A percentile compares a stretch with the other conserved stretches of the same genome.
phyloP scores from a whole-genome alignment of 116 monocot species.

The Posidonia oceanica region DNA sequence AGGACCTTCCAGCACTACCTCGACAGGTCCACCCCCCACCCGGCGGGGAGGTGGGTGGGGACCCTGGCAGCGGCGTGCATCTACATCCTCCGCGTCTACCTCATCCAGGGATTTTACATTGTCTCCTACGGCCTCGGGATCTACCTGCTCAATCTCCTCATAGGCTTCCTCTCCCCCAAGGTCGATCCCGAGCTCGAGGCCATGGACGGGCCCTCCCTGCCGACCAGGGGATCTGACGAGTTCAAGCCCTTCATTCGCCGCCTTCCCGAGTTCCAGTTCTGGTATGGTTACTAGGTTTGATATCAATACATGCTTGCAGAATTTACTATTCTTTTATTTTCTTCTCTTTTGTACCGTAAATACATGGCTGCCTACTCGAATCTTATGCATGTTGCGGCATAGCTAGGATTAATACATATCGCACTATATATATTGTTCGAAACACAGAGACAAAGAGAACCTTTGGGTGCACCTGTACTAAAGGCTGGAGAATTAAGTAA shows the following conservation, averaged over 20 bases:
- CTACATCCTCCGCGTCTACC: constrained; percentile 39
- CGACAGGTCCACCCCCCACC: constrained; percentile 54
- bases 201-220: constrained; percentile 46
- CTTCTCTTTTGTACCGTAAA: too few relatives aligned
- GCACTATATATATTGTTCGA: too few relatives aligned
- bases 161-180: constrained; percentile 70
- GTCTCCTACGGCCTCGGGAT: constrained; percentile 69
- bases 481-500: too few relatives aligned
- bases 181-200: constrained; percentile 62
- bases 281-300: neutral
- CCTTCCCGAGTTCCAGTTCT: constrained; percentile 48
- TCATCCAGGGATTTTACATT: constrained; percentile 52
- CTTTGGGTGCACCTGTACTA: too few relatives aligned
- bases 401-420: too few relatives aligned
- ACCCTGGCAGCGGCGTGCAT: constrained; percentile 23
- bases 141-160: constrained; percentile 73
- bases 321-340: too few relatives aligned
- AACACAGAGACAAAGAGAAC: too few relatives aligned
- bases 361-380: too few relatives aligned
- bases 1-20: constrained; percentile 52
- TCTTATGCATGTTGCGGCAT: too few relatives aligned
- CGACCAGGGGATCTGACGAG: constrained; percentile 61
- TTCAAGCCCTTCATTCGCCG: constrained; percentile 57
- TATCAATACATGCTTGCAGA: too few relatives aligned
- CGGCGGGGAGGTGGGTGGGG: constrained; percentile 45